Conservation (phyloP, 2,329 filamentous ascomycete genomes). For the Colletotrichum gloeosporioides region DNA sequence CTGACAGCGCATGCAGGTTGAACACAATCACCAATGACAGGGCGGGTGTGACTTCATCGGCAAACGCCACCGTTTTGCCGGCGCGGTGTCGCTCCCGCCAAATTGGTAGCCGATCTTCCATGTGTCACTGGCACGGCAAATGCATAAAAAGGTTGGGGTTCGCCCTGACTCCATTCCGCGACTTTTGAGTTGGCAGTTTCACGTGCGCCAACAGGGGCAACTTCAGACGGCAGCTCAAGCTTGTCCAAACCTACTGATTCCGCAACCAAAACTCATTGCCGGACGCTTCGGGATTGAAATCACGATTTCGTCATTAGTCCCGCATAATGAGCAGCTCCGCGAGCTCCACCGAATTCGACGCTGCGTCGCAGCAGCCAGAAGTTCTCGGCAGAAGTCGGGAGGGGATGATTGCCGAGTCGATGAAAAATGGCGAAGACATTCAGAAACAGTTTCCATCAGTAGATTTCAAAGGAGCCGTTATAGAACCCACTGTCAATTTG, state of each 20-base stretch:
- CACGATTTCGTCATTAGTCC: too few species aligned
- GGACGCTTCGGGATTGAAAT: not conserved
- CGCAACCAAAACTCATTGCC: not conserved
- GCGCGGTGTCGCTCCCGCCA: not conserved
- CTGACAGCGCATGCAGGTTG: not conserved
- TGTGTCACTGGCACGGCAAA: not conserved
- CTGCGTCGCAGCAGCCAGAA: not conserved
- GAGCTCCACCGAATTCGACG: not conserved
- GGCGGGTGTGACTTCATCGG: not conserved
- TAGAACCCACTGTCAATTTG: slow-evolving; percentile 7
- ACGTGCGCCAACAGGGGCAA: not conserved
- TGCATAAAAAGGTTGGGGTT: not conserved
- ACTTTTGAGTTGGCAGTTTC: not conserved
- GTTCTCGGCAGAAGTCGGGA: slow-evolving; percentile 8
- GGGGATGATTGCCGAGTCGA: slow-evolving; percentile 5
- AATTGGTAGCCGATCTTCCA: not conserved
- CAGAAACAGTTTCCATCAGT: not conserved
- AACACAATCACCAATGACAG: not conserved
- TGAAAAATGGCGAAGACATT: slow-evolving; percentile 2
- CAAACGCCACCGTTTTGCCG: slow-evolving; percentile 1
- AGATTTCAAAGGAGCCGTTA: slow-evolving; percentile 1
- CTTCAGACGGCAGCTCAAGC: not conserved
- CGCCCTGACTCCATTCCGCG: not conserved
- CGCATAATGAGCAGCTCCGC: not conserved
- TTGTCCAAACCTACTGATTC: not conserved